Base-by-base conservation (phyloP, 2,329 filamentous ascomycete genomes). In the Onygenales sp. region DNA sequence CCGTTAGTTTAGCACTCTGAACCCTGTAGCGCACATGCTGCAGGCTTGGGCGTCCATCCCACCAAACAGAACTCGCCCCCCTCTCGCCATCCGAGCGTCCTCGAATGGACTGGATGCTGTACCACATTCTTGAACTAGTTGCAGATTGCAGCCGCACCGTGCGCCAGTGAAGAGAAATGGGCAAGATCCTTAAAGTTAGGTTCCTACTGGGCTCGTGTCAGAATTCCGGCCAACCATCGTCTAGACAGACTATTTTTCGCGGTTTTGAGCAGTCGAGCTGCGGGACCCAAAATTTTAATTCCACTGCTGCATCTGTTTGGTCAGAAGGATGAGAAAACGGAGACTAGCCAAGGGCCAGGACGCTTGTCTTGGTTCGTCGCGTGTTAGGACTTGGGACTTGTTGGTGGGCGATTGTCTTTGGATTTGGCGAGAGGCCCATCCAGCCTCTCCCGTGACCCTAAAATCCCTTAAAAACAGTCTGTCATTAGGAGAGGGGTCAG, bases 401-500 rank as follows among this genome's bases (percentile, higher is more conserved):
- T 27, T 49, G 47, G 47, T 39, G 47, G 21, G 34, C 36, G 34
- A 21, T 17, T 31, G 47, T 40, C 47, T 49, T 42, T 58, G 42
- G 47, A 51, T 58, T 58, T 56, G 58, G 58, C 61, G 60, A 65
- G 52, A 63, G 63, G 58, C 62, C 62, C 59, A 61, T 63, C 62
- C 62, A 65, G 63, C 62, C 63, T 56, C 58, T 57, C 59, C 61
- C 59, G 56, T 57, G 50, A 52, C 50, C 50, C 49, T 14, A 32
- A 48, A 36, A 51, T 58, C 59, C 61, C 57, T 58, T 57, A 49
- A 39, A 9, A 37, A 40, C 13, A 36, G 50, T 44, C 17, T 10
- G 50, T 51, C 21, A 37, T 37, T 46, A 39, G 40, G 50, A 40
- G 50, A 40, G 50, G 50, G 50, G 40, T 40, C 32, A 34, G 45